phyloP scores from a whole-genome alignment of 257 asterid species.

The Perilla frutescens region DNA sequence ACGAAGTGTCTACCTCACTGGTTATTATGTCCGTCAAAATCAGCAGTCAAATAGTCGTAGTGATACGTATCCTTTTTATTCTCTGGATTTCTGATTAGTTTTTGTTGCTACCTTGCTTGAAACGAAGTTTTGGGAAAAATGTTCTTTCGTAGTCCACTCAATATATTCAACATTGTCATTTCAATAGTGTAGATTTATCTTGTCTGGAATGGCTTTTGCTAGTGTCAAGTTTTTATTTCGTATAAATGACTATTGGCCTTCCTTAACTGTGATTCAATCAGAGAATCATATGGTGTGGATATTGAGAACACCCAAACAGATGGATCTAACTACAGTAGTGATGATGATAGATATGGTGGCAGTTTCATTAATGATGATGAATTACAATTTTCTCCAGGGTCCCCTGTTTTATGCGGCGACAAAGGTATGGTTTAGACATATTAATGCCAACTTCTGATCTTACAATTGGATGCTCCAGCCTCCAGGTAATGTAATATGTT shows the following conservation, averaged over 20 bases:
- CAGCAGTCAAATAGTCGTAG: slow-evolving; percentile 44
- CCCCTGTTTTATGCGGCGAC: slow-evolving; percentile 51
- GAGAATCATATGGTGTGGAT: slow-evolving; percentile 90
- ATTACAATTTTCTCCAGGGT: slow-evolving; percentile 40
- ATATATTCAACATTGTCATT: slow-evolving; percentile 19
- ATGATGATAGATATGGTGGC: slow-evolving; percentile 76
- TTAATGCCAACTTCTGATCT: slow-evolving; percentile 4
- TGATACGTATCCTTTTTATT: slow-evolving; percentile 71
- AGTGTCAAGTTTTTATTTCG: slow-evolving; percentile 12
- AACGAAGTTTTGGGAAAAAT: not conserved
- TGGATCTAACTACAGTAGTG: slow-evolving; percentile 54
- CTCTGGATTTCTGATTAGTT: not conserved
- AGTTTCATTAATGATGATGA: slow-evolving; percentile 75
- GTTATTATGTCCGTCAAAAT: slow-evolving; percentile 57
- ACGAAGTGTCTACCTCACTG: slow-evolving; percentile 72
- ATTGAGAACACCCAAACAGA: slow-evolving; percentile 68
- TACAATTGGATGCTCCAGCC: slow-evolving; percentile 8
- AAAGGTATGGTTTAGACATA: slow-evolving; percentile 48
- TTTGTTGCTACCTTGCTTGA: not conserved
- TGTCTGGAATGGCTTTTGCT: slow-evolving; percentile 2
- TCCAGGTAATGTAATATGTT: not conserved
- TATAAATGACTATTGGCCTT: slow-evolving; percentile 32
- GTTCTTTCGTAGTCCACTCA: not conserved
- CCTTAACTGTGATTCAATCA: slow-evolving; percentile 53
- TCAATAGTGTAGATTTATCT: not conserved